Percentiles rank a stretch among this genome's conserved stretches.
phyloP scores from a whole-genome alignment of 1,284 basidiomycete species.

The Anthracocystis panici-leucophaei region DNA sequence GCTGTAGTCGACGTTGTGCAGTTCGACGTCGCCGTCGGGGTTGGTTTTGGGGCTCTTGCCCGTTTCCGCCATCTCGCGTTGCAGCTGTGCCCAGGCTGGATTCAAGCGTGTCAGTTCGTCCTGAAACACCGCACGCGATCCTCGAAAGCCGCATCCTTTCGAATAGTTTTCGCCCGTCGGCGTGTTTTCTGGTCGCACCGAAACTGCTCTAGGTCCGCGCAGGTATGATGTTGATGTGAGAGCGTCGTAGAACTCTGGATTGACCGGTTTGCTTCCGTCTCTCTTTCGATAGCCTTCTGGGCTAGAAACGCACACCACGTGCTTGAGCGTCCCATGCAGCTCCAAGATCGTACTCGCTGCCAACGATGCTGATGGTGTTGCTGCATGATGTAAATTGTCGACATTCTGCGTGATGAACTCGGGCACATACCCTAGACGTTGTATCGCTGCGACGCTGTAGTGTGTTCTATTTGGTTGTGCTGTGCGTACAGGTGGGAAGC shows the following conservation, averaged over 20 bases:
- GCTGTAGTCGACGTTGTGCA: slow-evolving; percentile 64
- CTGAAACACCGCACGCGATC: slow-evolving; percentile 61
- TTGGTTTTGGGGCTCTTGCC: slow-evolving; percentile 65
- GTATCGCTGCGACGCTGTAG: slow-evolving; percentile 64
- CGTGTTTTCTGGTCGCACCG: slow-evolving; percentile 39
- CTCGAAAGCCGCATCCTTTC: slow-evolving; percentile 58
- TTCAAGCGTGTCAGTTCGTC: slow-evolving; percentile 62
- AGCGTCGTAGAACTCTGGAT: slow-evolving; percentile 29
- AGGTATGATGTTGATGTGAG: slow-evolving; percentile 39
- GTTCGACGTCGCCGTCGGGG: slow-evolving; percentile 68
- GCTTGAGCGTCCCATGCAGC: slow-evolving; percentile 62
- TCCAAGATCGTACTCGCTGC: slow-evolving; percentile 63
- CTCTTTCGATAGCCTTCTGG: background rate
- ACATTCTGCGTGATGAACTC: slow-evolving; percentile 68
- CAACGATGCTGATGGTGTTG: slow-evolving; percentile 51
- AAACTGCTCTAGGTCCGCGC: slow-evolving; percentile 37
- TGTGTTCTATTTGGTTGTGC: slow-evolving; percentile 67
- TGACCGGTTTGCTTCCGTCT: slow-evolving; percentile 2
- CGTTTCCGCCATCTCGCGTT: slow-evolving; percentile 48
- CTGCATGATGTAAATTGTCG: slow-evolving; percentile 66
- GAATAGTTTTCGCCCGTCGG: slow-evolving; percentile 51
- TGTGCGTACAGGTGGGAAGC: slow-evolving; percentile 61
- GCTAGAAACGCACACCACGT: slow-evolving; percentile 36
- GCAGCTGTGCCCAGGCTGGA: slow-evolving; percentile 64
- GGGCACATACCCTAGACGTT: slow-evolving; percentile 57